phyloP scores from a whole-genome alignment of 1,284 basidiomycete genomes.

The Calocybe gambosa region DNA sequence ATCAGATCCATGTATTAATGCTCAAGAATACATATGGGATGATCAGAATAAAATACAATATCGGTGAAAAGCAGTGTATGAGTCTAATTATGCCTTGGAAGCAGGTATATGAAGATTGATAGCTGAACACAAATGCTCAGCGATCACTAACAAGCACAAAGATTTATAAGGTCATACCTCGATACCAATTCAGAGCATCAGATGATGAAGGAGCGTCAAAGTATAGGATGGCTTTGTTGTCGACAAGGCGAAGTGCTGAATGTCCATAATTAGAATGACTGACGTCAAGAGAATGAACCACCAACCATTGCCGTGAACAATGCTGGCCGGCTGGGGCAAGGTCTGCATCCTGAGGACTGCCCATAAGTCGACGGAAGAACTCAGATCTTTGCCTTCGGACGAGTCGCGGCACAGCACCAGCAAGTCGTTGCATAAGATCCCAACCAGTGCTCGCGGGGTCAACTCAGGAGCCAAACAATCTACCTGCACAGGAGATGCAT shows the following conservation, averaged over 20 bases:
- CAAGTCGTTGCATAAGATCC: conserved; percentile 88
- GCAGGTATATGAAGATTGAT: conserved; percentile 44
- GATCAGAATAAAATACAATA: conserved; percentile 14
- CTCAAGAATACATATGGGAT: conserved; percentile 16
- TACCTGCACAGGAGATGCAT: conserved; percentile 77
- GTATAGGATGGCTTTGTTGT: conserved; percentile 89
- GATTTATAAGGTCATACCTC: conserved; percentile 46
- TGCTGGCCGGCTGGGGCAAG: conserved; percentile 81
- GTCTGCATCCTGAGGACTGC: conserved; percentile 92
- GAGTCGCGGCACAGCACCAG: conserved; percentile 84
- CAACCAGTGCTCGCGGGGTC: conserved; percentile 68
- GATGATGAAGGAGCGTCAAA: conserved; percentile 81
- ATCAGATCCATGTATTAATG: conserved; percentile 8
- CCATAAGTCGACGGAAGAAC: conserved; percentile 79
- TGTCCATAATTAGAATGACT: conserved; percentile 7
- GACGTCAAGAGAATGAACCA: conserved; percentile 10
- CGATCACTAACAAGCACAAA: not conserved
- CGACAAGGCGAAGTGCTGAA: conserved; percentile 72
- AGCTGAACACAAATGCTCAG: conserved; percentile 20
- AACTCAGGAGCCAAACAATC: conserved; percentile 83
- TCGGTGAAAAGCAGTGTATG: conserved; percentile 4
- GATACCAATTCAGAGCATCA: conserved; percentile 84
- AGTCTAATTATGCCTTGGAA: conserved; percentile 32
- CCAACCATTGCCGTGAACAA: conserved; percentile 80
- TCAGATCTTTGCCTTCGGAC: conserved; percentile 67